These are phyloP conservation scores for Trametes cinnabarina DNA, from an alignment of 768 basidiomycete species.

Conservation along the genomic window DNA sequence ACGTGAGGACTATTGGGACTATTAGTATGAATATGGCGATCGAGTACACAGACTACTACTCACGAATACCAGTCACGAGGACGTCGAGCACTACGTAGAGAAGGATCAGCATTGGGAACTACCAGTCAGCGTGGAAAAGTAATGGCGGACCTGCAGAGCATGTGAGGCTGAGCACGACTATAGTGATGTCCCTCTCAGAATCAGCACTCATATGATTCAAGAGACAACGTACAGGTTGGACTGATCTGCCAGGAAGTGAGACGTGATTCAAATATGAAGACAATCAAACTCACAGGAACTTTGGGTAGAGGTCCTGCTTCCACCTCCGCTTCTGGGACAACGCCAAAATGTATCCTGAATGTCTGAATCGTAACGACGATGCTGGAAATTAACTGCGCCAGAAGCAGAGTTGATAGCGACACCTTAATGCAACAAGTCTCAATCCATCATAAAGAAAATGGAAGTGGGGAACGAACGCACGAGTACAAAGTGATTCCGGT, in stretches of 20 bases:
- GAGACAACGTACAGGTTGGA: constrained; percentile 8
- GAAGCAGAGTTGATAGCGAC: constrained; percentile 4
- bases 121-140: no score
- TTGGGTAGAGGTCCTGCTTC: constrained; percentile 12
- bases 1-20: constrained; percentile 13
- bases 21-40: no score
- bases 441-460: background rate
- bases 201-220: background rate
- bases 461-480: constrained; percentile 2
- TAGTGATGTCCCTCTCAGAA: background rate
- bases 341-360: constrained; percentile 17
- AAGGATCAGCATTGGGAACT: background rate
- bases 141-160: constrained; percentile 9
- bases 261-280: background rate
- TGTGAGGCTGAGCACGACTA: constrained; percentile 20
- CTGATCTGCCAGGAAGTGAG: constrained; percentile 1
- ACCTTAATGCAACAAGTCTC: background rate
- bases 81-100: constrained; percentile 20
- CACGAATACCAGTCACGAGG: constrained; percentile 21
- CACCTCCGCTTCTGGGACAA: constrained; percentile 11
- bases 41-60: background rate
- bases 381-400: constrained; percentile 12
- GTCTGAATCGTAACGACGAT: constrained; percentile 17
- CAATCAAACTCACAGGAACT: constrained; percentile 1
- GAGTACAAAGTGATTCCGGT: constrained; percentile 13